Conservation (phyloP, 2,329 filamentous ascomycete species). For the Aspergillus amoenus region DNA sequence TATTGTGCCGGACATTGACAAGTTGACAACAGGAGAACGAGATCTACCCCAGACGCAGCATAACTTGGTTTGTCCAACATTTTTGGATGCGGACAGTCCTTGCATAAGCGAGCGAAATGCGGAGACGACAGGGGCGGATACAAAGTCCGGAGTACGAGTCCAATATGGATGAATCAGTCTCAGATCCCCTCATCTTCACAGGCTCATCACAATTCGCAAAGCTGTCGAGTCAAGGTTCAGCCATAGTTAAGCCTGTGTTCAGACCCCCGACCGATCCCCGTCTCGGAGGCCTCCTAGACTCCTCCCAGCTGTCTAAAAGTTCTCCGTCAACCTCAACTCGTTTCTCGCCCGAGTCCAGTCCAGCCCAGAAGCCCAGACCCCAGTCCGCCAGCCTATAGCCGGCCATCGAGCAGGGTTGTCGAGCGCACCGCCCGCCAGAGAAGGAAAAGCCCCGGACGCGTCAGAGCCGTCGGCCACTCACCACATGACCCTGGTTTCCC, state of each 20-base stretch:
- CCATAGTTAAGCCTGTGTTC: too few relatives aligned
- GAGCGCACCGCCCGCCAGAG: not conserved
- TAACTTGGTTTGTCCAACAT: not conserved
- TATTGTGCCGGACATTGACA: too few relatives aligned
- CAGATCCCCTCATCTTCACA: not conserved
- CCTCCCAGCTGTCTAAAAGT: not conserved
- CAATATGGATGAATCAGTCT: not conserved
- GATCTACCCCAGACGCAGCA: not conserved
- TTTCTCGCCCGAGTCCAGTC: not conserved
- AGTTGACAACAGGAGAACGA: too few relatives aligned
- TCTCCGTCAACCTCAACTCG: not conserved
- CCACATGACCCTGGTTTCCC: not conserved
- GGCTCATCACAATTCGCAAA: not conserved
- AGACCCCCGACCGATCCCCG: too few relatives aligned
- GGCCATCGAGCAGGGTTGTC: not conserved
- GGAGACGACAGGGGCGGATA: slow-evolving; percentile 17
- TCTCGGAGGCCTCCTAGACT: not conserved
- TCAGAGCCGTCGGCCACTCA: not conserved
- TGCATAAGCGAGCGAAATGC: slow-evolving; percentile 16
- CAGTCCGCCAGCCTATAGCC: not conserved
- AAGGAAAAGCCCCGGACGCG: not conserved
- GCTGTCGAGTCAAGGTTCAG: too few relatives aligned
- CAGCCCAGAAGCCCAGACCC: not conserved
- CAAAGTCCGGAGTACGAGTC: not conserved
- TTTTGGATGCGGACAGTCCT: slow-evolving; percentile 8